A percentile compares a stretch with the other conserved stretches of the same genome.
Evolutionary conservation across 179 eudicot species (phyloP).

Genomic region (Carnegiea gigantea): DNA sequence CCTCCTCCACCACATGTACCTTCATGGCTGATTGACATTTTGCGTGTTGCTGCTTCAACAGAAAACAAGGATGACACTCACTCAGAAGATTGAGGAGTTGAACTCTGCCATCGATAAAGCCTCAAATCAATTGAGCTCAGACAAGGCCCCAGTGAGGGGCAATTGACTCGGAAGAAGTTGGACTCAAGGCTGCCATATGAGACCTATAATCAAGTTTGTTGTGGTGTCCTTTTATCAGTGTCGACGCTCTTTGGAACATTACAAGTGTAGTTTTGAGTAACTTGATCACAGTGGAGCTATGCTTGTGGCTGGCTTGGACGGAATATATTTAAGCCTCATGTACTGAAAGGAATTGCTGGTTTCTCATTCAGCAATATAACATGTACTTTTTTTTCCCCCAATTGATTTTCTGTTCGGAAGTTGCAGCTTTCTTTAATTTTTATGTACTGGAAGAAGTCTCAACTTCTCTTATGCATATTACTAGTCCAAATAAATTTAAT

Average conservation of each 20-base stretch:
- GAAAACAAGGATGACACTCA: constrained; percentile 65
- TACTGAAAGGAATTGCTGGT: constrained; percentile 7
- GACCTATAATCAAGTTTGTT: background rate
- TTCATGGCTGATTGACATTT: background rate
- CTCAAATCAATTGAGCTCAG: constrained; percentile 59
- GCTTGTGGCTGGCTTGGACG: background rate
- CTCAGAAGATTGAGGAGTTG: constrained; percentile 81
- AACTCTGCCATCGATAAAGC: constrained; percentile 75
- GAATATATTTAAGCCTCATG: constrained; percentile 13
- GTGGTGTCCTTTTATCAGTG: background rate
- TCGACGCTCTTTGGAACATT: constrained; percentile 10
- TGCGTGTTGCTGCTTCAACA: constrained; percentile 33
- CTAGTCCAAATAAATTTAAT: background rate
- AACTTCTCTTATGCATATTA: background rate
- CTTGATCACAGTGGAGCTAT: constrained; percentile 13
- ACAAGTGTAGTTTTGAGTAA: constrained; percentile 17
- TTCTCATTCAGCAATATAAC: constrained; percentile 13
- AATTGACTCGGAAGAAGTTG: constrained; percentile 48
- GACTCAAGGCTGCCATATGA: constrained; percentile 46
- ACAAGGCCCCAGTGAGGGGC: constrained; percentile 49
- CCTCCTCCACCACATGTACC: no score
- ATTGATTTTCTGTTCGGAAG: background rate
- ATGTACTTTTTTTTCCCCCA: background rate
- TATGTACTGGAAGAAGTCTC: background rate
- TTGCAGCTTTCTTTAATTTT: background rate